Evolutionary conservation across 768 basidiomycete species (phyloP), one percentile per base, ranked within the genome.

Genomic region (Russula emetica): DNA sequence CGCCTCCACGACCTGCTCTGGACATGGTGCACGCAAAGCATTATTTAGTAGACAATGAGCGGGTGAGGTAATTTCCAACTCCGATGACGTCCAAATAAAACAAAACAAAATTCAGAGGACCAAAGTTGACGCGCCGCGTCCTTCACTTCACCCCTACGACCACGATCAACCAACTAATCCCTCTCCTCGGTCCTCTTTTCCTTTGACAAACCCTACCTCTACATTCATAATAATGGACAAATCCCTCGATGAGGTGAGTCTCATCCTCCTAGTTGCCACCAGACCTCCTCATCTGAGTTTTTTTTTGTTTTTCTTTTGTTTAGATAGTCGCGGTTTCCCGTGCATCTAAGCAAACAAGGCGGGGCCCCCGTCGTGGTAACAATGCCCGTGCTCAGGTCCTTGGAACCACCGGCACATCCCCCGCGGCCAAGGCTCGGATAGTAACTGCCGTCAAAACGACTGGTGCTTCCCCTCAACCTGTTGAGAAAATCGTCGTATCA

Each of bases 401-500:
- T 55, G 90, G 89, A 22, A 83, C 72, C 49, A 68, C 83, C 1
- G 75, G 70, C 13, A 69, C 77, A 60, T 78, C 78, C 36, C 82
- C 85, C 8, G 76, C 75, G 47, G 76, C 81, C 45, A 83, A 83
- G 60, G 83, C 83, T 22, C 83, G 85, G 28, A 76, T 77, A 22
- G 77, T 77, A 32, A 82, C 70, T 55, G 70, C 71, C 24, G 68
- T 76, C 8, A 78, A 79, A 66, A 72, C 58, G 9, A 5, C 79
- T 40, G 78, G 74, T 51, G 67, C 71, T 14, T 71, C 75, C 8
- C 69, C 75, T 22, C 75, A 81, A 53, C 72, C 79, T 7, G 81
- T 92, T 1, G 87, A 91, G 74, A 98, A 98, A 79, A 95, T 98
- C 69, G 92, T 98, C 70, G 92, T 99, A 60, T 93, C 91, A 67